Evolutionary conservation across 1,284 basidiomycete genomes (phyloP).

Genomic region (Apiotrichum siamense): DNA sequence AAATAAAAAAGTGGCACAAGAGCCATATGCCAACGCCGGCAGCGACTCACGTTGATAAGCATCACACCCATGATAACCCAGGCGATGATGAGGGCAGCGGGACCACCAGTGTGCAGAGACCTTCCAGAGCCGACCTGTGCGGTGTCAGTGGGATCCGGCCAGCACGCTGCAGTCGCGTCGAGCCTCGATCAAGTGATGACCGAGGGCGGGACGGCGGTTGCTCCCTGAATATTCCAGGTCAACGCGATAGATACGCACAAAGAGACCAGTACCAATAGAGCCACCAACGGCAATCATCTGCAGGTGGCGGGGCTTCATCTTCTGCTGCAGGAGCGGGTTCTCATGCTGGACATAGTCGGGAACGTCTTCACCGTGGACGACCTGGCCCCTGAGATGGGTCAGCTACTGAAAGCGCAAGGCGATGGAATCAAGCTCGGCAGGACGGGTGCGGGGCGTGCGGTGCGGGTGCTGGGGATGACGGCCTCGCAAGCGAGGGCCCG

Average conservation of each 20-base stretch:
- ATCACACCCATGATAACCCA: slow-evolving; percentile 38
- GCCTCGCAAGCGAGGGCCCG: too few species aligned
- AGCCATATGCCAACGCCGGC: neutral
- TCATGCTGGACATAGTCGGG: slow-evolving; percentile 28
- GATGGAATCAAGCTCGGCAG: too few species aligned
- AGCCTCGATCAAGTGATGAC: slow-evolving; percentile 11
- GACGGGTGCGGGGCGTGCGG: too few species aligned
- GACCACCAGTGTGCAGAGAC: slow-evolving; percentile 50
- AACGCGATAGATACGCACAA: slow-evolving; percentile 10
- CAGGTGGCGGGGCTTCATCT: slow-evolving; percentile 45
- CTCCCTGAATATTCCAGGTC: neutral
- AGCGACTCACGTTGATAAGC: slow-evolving; percentile 12
- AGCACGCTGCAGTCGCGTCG: neutral
- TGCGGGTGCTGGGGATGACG: too few species aligned
- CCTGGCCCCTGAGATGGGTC: slow-evolving; percentile 23
- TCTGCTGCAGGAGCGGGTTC: slow-evolving; percentile 45
- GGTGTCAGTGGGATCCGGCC: slow-evolving; percentile 16
- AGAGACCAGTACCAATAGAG: slow-evolving; percentile 51
- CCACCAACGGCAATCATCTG: slow-evolving; percentile 50
- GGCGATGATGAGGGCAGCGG: slow-evolving; percentile 47
- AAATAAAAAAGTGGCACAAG: neutral
- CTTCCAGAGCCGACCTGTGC: slow-evolving; percentile 47
- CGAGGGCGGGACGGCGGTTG: neutral
- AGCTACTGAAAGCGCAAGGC: neutral
- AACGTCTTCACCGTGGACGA: slow-evolving; percentile 32